phyloP scores from a whole-genome alignment of 345 rosid species.

The Salix koriyanagi region DNA sequence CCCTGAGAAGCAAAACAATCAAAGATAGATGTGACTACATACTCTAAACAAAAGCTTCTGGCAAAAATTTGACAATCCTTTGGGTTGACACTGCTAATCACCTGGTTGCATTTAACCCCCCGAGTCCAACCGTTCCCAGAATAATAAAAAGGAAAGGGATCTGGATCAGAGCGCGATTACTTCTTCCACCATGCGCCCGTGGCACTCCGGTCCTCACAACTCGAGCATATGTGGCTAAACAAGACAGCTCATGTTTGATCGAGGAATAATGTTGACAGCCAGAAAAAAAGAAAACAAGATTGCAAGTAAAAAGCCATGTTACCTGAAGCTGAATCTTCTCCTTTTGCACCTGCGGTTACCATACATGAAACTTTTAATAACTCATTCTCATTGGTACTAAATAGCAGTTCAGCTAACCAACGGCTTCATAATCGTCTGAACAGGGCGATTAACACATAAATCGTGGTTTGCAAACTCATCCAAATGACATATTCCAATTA shows the following conservation, averaged over 20 bases:
- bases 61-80: not conserved
- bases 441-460: not conserved
- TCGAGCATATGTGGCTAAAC: constrained; percentile 42
- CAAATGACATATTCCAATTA: not conserved
- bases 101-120: constrained; percentile 68
- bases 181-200: constrained; percentile 45
- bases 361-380: constrained; percentile 8
- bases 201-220: constrained; percentile 75
- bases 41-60: not conserved
- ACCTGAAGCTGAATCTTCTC: constrained; percentile 40
- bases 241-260: constrained; percentile 2
- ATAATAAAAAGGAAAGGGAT: constrained; percentile 60
- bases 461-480: constrained; percentile 46
- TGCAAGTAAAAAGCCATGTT: not conserved
- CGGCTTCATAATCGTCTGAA: constrained; percentile 7
- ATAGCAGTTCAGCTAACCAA: not conserved
- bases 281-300: not conserved
- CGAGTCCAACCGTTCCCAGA: constrained; percentile 67
- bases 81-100: constrained; percentile 13
- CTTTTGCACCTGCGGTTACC: constrained; percentile 45
- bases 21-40: not conserved
- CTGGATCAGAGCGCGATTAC: constrained; percentile 46
- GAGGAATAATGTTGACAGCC: not conserved
- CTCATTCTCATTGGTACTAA: not conserved
- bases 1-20: constrained; percentile 44